A percentile compares a stretch with the other conserved stretches of the same genome.
These are phyloP conservation scores for Neurospora crassa DNA, from an alignment of 2,329 filamentous ascomycete species.

Conservation along the genomic window DNA sequence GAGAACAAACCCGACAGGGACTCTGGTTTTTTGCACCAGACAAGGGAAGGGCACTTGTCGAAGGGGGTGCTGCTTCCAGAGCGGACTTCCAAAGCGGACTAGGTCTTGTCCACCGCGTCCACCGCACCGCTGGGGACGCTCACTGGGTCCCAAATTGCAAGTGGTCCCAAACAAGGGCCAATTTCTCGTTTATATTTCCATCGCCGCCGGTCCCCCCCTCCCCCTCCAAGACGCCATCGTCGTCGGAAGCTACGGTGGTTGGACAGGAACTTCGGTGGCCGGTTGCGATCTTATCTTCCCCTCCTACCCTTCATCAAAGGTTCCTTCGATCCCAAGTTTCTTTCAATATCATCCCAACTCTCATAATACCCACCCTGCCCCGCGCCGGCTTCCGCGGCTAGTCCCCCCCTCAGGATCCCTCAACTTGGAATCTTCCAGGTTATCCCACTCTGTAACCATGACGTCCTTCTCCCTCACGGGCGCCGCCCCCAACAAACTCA, in stretches of 20 bases:
- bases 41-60: not conserved
- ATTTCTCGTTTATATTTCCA: slow-evolving; percentile 1
- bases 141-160: not conserved
- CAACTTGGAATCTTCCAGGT: not conserved
- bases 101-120: not conserved
- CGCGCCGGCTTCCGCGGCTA: not conserved
- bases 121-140: not conserved
- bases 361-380: not conserved
- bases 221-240: not conserved
- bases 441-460: slow-evolving; percentile 19
- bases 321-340: not conserved
- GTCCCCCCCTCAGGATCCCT: not conserved
- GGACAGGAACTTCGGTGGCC: not conserved
- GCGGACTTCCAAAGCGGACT: not conserved
- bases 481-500: slow-evolving; percentile 26
- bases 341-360: not conserved
- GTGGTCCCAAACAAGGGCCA: not conserved
- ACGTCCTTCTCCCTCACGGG: slow-evolving; percentile 26
- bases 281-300: not conserved
- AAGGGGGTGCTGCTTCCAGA: not conserved
- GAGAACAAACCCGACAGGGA: not conserved
- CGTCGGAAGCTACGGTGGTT: not conserved
- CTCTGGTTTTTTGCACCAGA: not conserved
- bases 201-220: not conserved
- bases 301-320: not conserved